Base-by-base conservation (phyloP, 2,329 filamentous ascomycete species). In the Fusarium miscanthi region DNA sequence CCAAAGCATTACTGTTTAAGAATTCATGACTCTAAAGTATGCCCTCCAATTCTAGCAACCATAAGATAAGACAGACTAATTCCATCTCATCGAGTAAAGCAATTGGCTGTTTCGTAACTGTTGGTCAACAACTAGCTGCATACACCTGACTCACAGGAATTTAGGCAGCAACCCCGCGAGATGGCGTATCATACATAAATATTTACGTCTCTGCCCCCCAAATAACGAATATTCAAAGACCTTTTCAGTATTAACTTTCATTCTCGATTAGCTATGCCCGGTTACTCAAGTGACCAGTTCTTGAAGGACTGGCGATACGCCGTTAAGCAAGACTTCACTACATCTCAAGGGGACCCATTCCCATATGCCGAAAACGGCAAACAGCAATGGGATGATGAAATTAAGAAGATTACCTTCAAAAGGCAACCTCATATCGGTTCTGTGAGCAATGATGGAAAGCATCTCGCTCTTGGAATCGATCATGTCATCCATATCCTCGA, bases 261-360 rank as follows among this genome's bases (percentile, higher is more conserved):
- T 13, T 25, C 21, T 11, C 11, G 12, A n/a, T 23, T 9, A 23
- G 17, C 4, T 3, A 70, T 70, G 60, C n/a, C 38, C 17, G 46
- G 42, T 8, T 72, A 72, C 23, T 54, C 54, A 8, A 70, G 65
- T 46, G 37, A 52, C 10, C 45, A 73, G 16, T 35, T 72, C 3
- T 14, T 53, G 11, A 38, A 52, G 9, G 69, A 70, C 19, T 72
- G 69, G 69, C 59, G 69, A 8, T 61, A 72, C 19, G 46, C 64
- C 37, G 19, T 73, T 8, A 30, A 51, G 8, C 21, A 70, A 35
- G 65, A 73, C 25, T 70, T 73, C 19, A 27, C 27, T 37, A 61
- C 64, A 5, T 43, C 69, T 3, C 21, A 37, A 8, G 59, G 57
- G 1, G 17, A 66, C 11, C n/a, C 45, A 2, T 72, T 65, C 42